These are phyloP conservation scores for Aureobasidium sp. DNA, from an alignment of 2,329 filamentous ascomycete genomes.

Conservation along the genomic window DNA sequence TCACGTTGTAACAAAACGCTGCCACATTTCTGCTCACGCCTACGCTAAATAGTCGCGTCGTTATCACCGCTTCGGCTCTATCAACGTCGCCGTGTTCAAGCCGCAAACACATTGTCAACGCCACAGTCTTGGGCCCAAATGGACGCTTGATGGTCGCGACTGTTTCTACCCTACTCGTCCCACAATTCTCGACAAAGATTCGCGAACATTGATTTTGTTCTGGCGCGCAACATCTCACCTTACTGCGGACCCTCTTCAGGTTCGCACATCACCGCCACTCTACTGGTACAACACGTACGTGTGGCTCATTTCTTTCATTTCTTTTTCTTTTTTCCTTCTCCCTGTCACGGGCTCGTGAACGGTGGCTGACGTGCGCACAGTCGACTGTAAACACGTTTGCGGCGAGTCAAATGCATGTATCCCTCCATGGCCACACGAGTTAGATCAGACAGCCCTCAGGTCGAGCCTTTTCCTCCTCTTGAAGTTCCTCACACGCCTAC, in stretches of 20 bases:
- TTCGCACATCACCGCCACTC: not conserved
- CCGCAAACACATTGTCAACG: not conserved
- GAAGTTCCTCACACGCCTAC: slow-evolving; percentile 32
- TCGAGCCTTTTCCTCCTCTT: slow-evolving; percentile 30
- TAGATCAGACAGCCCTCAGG: slow-evolving; percentile 34
- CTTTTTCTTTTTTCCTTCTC: not conserved
- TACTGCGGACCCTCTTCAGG: not conserved
- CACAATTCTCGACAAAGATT: not conserved
- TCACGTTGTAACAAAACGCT: not conserved
- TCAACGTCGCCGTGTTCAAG: not conserved
- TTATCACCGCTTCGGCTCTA: not conserved
- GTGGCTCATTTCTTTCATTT: not conserved
- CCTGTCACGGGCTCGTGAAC: not conserved
- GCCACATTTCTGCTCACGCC: not conserved
- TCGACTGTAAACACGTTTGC: slow-evolving; percentile 12
- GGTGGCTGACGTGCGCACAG: slow-evolving; percentile 1
- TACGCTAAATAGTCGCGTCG: not conserved
- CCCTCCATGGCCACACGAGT: slow-evolving; percentile 35
- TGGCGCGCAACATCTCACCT: not conserved
- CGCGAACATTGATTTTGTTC: not conserved
- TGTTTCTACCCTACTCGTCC: not conserved
- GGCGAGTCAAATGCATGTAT: slow-evolving; percentile 10
- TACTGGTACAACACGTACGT: not conserved
- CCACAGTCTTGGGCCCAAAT: not conserved
- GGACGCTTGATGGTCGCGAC: not conserved